phyloP scores from a whole-genome alignment of 75 land plant genomes.

The Isoetes taiwanensis region DNA sequence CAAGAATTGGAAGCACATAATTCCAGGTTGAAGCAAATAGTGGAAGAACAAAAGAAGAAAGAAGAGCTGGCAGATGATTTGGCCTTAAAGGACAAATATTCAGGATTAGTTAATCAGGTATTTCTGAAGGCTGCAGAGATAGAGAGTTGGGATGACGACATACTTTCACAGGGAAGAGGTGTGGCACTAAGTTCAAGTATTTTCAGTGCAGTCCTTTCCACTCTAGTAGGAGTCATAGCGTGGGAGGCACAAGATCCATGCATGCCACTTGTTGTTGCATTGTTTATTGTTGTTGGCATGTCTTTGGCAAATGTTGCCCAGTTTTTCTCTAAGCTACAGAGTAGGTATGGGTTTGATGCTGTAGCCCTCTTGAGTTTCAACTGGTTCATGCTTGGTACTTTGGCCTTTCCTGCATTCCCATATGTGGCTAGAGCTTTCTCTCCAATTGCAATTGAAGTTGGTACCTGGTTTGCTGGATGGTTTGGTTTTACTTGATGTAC shows the following conservation, averaged over 20 bases:
- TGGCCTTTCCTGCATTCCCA: slow-evolving; percentile 71
- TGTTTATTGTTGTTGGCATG: slow-evolving; percentile 61
- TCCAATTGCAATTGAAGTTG: slow-evolving; percentile 7
- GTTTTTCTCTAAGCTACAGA: slow-evolving; percentile 47
- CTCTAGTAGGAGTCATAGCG: slow-evolving; percentile 54
- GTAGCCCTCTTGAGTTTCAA: slow-evolving; percentile 66
- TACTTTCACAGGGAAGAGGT: slow-evolving; percentile 7
- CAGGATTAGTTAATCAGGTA: background rate
- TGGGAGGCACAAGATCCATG: slow-evolving; percentile 82
- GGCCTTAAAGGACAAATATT: background rate
- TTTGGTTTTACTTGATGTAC: slow-evolving; percentile 32
- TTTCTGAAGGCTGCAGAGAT: background rate
- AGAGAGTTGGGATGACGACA: background rate
- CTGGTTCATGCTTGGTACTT: slow-evolving; percentile 77
- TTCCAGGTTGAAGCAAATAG: background rate
- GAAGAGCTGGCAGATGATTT: background rate
- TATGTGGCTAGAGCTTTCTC: slow-evolving; percentile 22
- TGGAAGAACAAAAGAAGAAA: slow-evolving; percentile 7
- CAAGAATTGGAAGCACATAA: background rate
- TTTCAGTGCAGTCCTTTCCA: slow-evolving; percentile 60
- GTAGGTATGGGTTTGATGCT: slow-evolving; percentile 55
- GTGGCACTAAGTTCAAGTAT: slow-evolving; percentile 41
- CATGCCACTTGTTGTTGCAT: slow-evolving; percentile 53
- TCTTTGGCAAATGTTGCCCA: slow-evolving; percentile 56
- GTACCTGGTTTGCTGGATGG: slow-evolving; percentile 10